Conservation (phyloP, 495 filamentous ascomycete species). For the Sabuloglossum arenarium region DNA sequence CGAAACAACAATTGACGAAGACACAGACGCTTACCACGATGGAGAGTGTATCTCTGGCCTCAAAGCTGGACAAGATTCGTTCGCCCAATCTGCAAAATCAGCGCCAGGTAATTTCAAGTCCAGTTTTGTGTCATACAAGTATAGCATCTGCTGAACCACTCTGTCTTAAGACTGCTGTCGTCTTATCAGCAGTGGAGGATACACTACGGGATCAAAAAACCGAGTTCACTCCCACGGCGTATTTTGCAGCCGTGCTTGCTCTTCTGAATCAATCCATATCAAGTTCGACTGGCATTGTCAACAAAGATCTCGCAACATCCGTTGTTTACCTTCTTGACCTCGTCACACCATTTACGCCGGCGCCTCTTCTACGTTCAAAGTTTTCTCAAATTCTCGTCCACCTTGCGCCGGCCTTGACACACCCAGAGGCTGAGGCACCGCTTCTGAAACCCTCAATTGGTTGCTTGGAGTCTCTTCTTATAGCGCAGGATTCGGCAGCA, state of each 20-base stretch:
- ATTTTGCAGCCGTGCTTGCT: conserved; percentile 89
- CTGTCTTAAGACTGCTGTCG: conserved; percentile 47
- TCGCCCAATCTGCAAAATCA: conserved; percentile 91
- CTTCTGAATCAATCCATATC: conserved; percentile 59
- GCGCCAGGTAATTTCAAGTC: conserved; percentile 43
- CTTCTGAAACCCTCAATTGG: conserved; percentile 78
- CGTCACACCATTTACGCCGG: conserved; percentile 61
- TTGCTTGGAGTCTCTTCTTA: conserved; percentile 66
- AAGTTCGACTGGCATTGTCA: conserved; percentile 36
- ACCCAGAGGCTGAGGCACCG: conserved; percentile 69
- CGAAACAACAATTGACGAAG: not conserved
- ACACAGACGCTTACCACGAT: not conserved
- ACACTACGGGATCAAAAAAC: conserved; percentile 74
- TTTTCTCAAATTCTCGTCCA: conserved; percentile 81
- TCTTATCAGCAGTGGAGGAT: conserved; percentile 79
- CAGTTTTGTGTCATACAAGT: not conserved
- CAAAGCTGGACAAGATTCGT: conserved; percentile 89
- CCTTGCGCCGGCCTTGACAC: conserved; percentile 61
- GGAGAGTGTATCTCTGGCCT: conserved; percentile 44
- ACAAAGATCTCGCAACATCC: conserved; percentile 68
- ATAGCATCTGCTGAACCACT: not conserved
- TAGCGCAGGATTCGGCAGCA: conserved; percentile 67
- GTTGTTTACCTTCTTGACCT: conserved; percentile 93
- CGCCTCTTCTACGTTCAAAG: conserved; percentile 70
- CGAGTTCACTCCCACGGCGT: conserved; percentile 65